phyloP scores from a whole-genome alignment of 2,329 filamentous ascomycete genomes.

The Colletotrichum karsti region DNA sequence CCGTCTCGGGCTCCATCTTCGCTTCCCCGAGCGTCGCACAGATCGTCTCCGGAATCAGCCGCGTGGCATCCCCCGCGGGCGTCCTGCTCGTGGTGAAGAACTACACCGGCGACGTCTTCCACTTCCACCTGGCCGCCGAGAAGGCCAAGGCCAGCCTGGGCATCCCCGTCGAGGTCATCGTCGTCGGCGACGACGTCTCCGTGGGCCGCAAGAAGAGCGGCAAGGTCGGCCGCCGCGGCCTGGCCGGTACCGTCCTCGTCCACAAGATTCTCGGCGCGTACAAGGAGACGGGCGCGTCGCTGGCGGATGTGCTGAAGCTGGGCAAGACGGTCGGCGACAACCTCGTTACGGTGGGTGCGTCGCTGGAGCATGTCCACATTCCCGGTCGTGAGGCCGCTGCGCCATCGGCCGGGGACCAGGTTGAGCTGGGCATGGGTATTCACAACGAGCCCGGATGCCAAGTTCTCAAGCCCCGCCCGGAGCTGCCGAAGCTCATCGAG shows the following conservation, averaged over 20 bases:
- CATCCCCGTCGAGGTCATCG: conserved; percentile 13
- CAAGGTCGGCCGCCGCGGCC: conserved; percentile 72
- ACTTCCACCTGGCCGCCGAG: conserved; percentile 50
- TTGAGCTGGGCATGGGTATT: conserved; percentile 79
- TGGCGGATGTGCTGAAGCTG: conserved; percentile 53
- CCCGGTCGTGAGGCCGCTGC: conserved; percentile 50
- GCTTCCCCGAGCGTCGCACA: conserved; percentile 71
- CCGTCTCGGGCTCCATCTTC: conserved; percentile 73
- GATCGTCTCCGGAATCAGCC: conserved; percentile 64
- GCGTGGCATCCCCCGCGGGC: conserved; percentile 64
- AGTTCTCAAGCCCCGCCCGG: conserved; percentile 49
- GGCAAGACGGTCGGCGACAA: conserved; percentile 56
- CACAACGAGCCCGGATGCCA: conserved; percentile 71
- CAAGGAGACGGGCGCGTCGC: conserved; percentile 12
- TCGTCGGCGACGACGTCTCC: conserved; percentile 71
- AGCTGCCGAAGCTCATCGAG: conserved; percentile 58
- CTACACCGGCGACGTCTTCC: conserved; percentile 69
- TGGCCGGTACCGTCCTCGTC: conserved; percentile 72
- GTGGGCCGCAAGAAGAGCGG: conserved; percentile 68
- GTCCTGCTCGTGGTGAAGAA: conserved; percentile 75
- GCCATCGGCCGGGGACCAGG: conserved; percentile 56
- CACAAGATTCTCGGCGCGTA: conserved; percentile 73
- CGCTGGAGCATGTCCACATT: conserved; percentile 62
- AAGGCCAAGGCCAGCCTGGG: conserved; percentile 34
- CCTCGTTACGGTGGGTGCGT: conserved; percentile 60